These are phyloP conservation scores for Hirsutella minnesotensis DNA, from an alignment of 2,329 filamentous ascomycete genomes.

Conservation along the genomic window DNA sequence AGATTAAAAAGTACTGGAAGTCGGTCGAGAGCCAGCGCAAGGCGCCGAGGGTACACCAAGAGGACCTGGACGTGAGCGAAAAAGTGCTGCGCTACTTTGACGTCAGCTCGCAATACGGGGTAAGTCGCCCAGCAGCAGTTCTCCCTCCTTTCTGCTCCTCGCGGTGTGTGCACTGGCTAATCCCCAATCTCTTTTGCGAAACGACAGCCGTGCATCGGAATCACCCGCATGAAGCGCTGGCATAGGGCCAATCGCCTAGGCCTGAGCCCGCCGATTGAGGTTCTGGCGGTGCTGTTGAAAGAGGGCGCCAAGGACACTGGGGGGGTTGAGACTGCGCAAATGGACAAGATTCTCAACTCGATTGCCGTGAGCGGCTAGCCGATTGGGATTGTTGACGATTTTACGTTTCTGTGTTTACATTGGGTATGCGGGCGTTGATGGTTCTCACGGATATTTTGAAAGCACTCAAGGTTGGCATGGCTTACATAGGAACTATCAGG, in stretches of 20 bases:
- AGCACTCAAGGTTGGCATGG: neutral
- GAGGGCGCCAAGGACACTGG: conserved; percentile 47
- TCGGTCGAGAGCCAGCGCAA: conserved; percentile 56
- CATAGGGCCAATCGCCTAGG: conserved; percentile 71
- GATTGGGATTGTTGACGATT: neutral
- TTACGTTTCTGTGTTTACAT: conserved; percentile 6
- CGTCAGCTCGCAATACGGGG: conserved; percentile 80
- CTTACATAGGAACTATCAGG: too few species aligned
- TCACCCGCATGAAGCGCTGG: conserved; percentile 74
- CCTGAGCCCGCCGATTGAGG: conserved; percentile 80
- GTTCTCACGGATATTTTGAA: neutral
- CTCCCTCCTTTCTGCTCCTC: neutral
- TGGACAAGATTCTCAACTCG: conserved; percentile 54
- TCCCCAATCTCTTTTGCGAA: too few species aligned
- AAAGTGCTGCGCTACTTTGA: conserved; percentile 90
- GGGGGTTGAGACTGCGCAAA: conserved; percentile 54
- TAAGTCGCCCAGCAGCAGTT: conserved; percentile 36
- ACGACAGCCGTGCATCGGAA: conserved; percentile 79
- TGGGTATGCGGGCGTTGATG: conserved; percentile 10
- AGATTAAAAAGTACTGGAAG: conserved; percentile 70
- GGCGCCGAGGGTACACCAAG: conserved; percentile 66
- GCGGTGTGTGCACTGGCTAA: conserved; percentile 4
- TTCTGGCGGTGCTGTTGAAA: conserved; percentile 71
- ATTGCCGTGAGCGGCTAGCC: conserved; percentile 26
- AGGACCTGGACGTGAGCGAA: conserved; percentile 59